phyloP scores from a whole-genome alignment of 805 yeast genomes.

The Wickerhamiella occidentalis region DNA sequence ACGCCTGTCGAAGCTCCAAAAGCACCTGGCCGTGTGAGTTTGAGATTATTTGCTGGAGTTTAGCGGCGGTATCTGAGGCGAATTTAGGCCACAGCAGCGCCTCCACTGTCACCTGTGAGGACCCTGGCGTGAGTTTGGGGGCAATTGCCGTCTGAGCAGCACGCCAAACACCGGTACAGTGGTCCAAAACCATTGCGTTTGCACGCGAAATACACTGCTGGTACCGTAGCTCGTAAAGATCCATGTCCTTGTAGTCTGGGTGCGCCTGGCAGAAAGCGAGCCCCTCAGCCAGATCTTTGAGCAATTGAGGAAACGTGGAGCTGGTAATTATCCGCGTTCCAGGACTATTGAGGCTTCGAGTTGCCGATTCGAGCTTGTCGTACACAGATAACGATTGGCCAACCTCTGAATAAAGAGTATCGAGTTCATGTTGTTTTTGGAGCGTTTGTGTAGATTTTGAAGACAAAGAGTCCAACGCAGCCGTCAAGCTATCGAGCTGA shows the following conservation, averaged over 20 bases:
- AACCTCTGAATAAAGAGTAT: constrained; percentile 35
- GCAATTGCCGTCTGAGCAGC: constrained; percentile 9
- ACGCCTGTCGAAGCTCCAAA: constrained; percentile 6
- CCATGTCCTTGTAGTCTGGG: constrained; percentile 55
- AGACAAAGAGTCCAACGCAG: constrained; percentile 55
- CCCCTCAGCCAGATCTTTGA: constrained; percentile 54
- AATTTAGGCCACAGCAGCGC: constrained; percentile 21
- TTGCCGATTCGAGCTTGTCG: constrained; percentile 58
- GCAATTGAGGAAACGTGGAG: constrained; percentile 38
- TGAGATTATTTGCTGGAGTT: neutral
- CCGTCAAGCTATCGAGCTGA: constrained; percentile 46
- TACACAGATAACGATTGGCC: constrained; percentile 44
- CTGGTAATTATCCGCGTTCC: constrained; percentile 56
- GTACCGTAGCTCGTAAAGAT: constrained; percentile 55
- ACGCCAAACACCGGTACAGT: constrained; percentile 31
- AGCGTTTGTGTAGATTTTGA: constrained; percentile 41
- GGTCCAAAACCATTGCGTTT: constrained; percentile 60
- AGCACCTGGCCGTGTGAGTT: neutral
- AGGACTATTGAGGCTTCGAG: constrained; percentile 54
- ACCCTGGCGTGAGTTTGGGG: constrained; percentile 5
- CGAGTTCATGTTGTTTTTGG: constrained; percentile 35
- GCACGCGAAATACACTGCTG: constrained; percentile 77
- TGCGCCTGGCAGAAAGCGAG: constrained; percentile 45
- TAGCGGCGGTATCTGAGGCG: constrained; percentile 14
- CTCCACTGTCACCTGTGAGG: constrained; percentile 11